Evolutionary conservation across 495 filamentous ascomycete species (phyloP), one percentile per base, ranked within the genome.

Genomic region (Tuber brumale): DNA sequence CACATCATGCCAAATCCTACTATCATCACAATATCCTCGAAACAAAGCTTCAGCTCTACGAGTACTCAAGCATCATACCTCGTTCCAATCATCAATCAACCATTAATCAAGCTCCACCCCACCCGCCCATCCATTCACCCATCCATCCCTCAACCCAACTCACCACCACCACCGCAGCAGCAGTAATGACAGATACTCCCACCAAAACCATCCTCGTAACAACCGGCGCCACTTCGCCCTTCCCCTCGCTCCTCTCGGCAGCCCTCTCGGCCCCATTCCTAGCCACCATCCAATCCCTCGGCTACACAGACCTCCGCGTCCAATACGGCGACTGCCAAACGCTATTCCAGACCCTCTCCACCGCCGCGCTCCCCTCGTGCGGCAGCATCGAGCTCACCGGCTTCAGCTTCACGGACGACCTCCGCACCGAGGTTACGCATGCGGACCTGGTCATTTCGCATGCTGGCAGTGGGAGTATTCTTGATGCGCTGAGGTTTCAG

Each of bases 381-480:
- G 75, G 75, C 69, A 74, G 71, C 23, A 16, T 78, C 66, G 76
- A 72, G 42, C 72, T 80, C n/a, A 82, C 85, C 74, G 86, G 85
- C 3, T 93, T 97, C 77, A 89, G 88, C 70, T 92, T 94, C 82
- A 89, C 83, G 4, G 80, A 88, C 6, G 88, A 90, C 10, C 81
- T 95, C 70, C 81, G 84, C 4, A 71, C 84, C 21, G 73, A 83
- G 71, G 80, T 83, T 39, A 70, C 80, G 0, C 75, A 79, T 0
- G 86, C 89, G 14, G 91, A 91, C 6, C 84, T 95, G n/a, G 88
- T 97, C 41, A 91, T 99, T 74, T 91, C 90, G 70, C 95, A 99
- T 86, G 95, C 93, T 76, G 95, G 95, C 94, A 93, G 94, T 37
- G 95, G 95, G 21, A 92, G 92, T n/a, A 92, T 98, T 39, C 86